These are phyloP conservation scores for Syzygium syzygioides DNA, from an alignment of 441 rosid genomes.

Conservation along the genomic window DNA sequence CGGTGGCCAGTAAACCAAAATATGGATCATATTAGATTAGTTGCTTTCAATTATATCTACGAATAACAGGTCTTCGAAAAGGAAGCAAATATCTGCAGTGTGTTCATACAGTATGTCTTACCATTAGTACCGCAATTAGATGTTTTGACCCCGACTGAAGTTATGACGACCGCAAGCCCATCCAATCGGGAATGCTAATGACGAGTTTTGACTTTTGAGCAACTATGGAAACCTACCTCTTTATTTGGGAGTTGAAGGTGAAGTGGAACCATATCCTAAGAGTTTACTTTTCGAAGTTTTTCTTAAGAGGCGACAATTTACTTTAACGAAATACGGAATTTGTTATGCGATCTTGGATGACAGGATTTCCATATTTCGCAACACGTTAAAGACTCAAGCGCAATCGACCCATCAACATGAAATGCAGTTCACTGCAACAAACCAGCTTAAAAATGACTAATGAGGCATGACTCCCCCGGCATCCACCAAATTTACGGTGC, in stretches of 20 bases:
- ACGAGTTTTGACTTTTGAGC: not conserved
- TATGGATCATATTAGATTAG: not conserved
- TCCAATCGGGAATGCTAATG: fast-evolving
- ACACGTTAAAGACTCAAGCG: not conserved
- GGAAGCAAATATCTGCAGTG: no score
- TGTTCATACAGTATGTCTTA: not conserved
- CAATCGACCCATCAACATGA: not conserved
- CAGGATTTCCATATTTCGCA: not conserved
- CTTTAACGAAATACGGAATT: not conserved
- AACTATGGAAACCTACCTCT: not conserved
- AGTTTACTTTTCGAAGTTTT: not conserved
- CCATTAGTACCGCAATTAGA: not conserved
- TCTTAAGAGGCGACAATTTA: not conserved
- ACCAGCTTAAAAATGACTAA: not conserved
- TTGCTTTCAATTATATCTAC: not conserved
- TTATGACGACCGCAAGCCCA: not conserved
- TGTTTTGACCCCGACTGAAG: not conserved
- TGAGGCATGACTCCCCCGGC: not conserved
- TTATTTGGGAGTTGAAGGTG: not conserved
- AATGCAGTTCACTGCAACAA: not conserved
- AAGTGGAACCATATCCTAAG: not conserved
- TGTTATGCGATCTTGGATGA: not conserved
- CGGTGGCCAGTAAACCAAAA: fast-evolving
- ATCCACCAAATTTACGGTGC: not conserved
- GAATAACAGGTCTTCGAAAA: not conserved